Evolutionary conservation across 2,329 filamentous ascomycete genomes (phyloP).

Genomic region (Ascochyta pisi): DNA sequence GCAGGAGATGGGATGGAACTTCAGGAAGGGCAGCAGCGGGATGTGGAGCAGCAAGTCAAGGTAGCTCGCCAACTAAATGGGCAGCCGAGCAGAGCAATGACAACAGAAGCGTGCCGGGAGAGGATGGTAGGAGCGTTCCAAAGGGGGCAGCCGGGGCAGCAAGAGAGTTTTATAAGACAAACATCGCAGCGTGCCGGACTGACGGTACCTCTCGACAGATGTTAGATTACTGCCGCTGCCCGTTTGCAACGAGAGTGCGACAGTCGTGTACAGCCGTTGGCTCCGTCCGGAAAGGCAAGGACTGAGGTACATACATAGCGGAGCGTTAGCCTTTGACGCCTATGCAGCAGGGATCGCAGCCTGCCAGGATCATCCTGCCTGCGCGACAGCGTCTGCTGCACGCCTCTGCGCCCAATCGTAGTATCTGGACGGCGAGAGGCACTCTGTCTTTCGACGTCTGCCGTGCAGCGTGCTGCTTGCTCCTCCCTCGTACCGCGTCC

Average conservation of each 20-base stretch:
- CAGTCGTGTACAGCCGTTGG: slow-evolving; percentile 50
- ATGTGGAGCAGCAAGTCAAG: slow-evolving; percentile 16
- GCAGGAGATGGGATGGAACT: slow-evolving; percentile 18
- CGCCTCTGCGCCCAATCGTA: slow-evolving; percentile 36
- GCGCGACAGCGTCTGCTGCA: slow-evolving; percentile 31
- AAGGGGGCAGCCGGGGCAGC: slow-evolving; percentile 41
- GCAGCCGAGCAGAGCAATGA: slow-evolving; percentile 16
- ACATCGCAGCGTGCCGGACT: slow-evolving; percentile 44
- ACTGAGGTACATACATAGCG: slow-evolving; percentile 43
- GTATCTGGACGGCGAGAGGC: slow-evolving; percentile 23
- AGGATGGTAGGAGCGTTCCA: slow-evolving; percentile 40
- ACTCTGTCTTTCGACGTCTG: slow-evolving; percentile 18
- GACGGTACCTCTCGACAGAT: slow-evolving; percentile 47
- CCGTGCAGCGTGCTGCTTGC: slow-evolving; percentile 17
- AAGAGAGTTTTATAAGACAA: slow-evolving; percentile 49
- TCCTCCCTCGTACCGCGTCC: slow-evolving; percentile 21
- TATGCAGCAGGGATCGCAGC: slow-evolving; percentile 33
- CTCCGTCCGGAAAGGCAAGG: slow-evolving; percentile 48
- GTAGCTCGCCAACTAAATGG: slow-evolving; percentile 14
- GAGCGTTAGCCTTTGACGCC: slow-evolving; percentile 38
- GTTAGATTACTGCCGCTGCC: slow-evolving; percentile 51
- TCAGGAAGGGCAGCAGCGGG: slow-evolving; percentile 16
- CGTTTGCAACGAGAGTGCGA: slow-evolving; percentile 52
- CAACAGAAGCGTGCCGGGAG: slow-evolving; percentile 26
- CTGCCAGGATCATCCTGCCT: slow-evolving; percentile 36